These are phyloP conservation scores for Colletotrichum sp. DNA, from an alignment of 2,329 filamentous ascomycete genomes.

Conservation along the genomic window DNA sequence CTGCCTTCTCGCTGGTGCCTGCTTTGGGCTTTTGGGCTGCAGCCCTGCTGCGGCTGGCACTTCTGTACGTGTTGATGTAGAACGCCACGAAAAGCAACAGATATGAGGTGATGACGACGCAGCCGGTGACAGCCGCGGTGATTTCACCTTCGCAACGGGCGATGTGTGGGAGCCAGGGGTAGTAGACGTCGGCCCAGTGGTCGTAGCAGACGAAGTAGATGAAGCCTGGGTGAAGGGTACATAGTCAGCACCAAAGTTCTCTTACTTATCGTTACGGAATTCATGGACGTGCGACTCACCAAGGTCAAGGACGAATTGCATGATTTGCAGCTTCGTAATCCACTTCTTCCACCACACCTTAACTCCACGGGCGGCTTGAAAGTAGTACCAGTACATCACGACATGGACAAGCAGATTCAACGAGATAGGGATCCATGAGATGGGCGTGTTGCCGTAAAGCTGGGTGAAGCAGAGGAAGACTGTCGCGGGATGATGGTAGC, in stretches of 20 bases:
- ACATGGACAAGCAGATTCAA: constrained; percentile 87
- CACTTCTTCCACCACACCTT: constrained; percentile 96
- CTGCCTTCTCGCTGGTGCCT: neutral
- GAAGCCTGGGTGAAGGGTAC: neutral
- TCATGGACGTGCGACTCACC: constrained; percentile 57
- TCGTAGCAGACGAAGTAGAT: constrained; percentile 79
- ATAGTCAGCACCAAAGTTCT: neutral
- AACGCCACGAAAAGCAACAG: constrained; percentile 80
- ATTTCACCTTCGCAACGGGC: constrained; percentile 78
- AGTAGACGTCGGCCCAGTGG: constrained; percentile 76
- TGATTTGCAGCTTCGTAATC: constrained; percentile 89
- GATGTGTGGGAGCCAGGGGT: constrained; percentile 70
- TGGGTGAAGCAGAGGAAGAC: constrained; percentile 91
- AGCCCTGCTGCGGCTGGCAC: neutral
- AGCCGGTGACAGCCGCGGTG: constrained; percentile 77
- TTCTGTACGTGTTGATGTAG: constrained; percentile 62
- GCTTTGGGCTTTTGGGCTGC: neutral
- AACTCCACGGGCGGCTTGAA: constrained; percentile 87
- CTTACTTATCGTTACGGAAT: neutral
- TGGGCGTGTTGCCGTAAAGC: constrained; percentile 80
- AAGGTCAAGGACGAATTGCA: constrained; percentile 87
- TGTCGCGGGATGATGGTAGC: constrained; percentile 90
- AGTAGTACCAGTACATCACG: constrained; percentile 98
- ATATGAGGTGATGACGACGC: constrained; percentile 76
- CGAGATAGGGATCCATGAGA: constrained; percentile 85